A percentile compares a stretch with the other conserved stretches of the same genome.
phyloP scores from a whole-genome alignment of 306 rosid genomes.

The Cyclanthera cordifolia region DNA sequence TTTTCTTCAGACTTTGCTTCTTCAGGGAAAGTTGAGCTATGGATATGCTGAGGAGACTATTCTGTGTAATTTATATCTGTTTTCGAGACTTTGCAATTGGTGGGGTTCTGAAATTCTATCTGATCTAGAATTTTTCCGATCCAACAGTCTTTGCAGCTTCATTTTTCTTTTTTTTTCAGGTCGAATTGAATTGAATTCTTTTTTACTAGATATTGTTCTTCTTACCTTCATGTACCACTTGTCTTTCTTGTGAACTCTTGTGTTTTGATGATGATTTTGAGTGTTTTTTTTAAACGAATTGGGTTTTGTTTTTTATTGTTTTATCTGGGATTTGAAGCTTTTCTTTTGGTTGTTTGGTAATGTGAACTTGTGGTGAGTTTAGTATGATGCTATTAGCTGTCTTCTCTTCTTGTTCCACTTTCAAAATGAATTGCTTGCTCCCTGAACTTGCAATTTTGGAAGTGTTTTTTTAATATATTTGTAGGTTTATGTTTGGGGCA shows the following conservation, averaged over 20 bases:
- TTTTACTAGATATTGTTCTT: not conserved
- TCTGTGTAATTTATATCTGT: constrained; percentile 18
- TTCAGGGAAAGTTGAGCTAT: constrained; percentile 13
- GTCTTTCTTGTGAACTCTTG: not conserved
- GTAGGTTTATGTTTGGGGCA: no score
- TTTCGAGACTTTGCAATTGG: constrained; percentile 30
- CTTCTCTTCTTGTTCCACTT: not conserved
- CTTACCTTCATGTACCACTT: not conserved
- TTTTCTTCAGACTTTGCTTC: constrained; percentile 6
- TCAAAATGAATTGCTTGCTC: not conserved
- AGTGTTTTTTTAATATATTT: not conserved
- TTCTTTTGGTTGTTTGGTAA: not conserved
- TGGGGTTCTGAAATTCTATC: constrained; percentile 33
- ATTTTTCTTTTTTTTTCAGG: constrained; percentile 31
- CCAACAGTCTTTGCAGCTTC: constrained; percentile 26
- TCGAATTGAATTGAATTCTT: constrained; percentile 22
- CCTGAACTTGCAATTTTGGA: not conserved
- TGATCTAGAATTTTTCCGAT: constrained; percentile 39
- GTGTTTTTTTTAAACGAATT: not conserved
- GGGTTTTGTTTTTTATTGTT: not conserved
- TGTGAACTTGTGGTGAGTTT: not conserved
- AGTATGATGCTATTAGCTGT: not conserved
- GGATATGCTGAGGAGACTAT: constrained; percentile 18
- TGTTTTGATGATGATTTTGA: not conserved
- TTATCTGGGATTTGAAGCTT: not conserved